Evolutionary conservation across 805 yeast genomes (phyloP).

Genomic region (Starmera amethionina): DNA sequence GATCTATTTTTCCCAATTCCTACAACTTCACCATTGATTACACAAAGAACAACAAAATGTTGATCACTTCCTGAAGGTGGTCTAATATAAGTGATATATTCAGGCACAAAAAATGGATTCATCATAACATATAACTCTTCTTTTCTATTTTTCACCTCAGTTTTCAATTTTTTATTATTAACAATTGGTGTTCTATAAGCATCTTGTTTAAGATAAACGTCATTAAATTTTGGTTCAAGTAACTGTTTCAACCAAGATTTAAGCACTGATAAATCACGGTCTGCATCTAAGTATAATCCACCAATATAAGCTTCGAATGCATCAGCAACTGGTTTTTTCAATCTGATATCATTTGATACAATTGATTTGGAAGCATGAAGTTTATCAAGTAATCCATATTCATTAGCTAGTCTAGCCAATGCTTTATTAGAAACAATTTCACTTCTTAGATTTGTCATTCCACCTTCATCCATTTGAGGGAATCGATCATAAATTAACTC

Average conservation of each 20-base stretch:
- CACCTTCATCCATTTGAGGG: constrained; percentile 67
- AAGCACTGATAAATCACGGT: constrained; percentile 32
- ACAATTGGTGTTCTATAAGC: background rate
- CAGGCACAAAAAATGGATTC: background rate
- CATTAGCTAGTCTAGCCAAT: constrained; percentile 51
- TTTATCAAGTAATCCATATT: constrained; percentile 50
- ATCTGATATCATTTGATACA: constrained; percentile 28
- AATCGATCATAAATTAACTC: constrained; percentile 52
- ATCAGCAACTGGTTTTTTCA: constrained; percentile 53
- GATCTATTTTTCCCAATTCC: constrained; percentile 65
- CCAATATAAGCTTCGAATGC: constrained; percentile 87
- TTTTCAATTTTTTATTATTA: background rate
- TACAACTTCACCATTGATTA: constrained; percentile 50
- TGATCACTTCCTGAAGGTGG: constrained; percentile 13
- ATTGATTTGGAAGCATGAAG: constrained; percentile 15
- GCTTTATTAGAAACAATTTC: constrained; percentile 60
- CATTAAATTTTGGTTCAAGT: background rate
- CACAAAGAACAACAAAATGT: constrained; percentile 45
- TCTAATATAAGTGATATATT: background rate
- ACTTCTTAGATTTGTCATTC: constrained; percentile 54
- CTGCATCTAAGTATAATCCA: constrained; percentile 53
- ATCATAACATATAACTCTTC: background rate
- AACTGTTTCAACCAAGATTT: constrained; percentile 11
- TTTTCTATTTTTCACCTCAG: background rate
- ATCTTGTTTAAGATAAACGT: background rate